Conservation (phyloP, 768 basidiomycete genomes). For the Hortiboletus campestris region DNA sequence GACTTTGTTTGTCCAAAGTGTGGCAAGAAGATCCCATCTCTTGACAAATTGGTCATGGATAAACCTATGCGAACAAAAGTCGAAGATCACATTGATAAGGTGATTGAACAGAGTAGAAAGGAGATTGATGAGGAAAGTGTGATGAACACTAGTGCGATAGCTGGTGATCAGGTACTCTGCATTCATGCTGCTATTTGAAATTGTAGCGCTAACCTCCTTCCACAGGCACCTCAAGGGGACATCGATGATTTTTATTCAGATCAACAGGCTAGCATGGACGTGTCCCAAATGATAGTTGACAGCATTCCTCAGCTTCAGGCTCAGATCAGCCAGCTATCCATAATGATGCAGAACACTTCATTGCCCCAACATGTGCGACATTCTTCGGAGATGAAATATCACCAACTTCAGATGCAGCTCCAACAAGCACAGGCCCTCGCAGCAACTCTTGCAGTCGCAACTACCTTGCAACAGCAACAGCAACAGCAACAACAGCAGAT, state of each 20-base stretch:
- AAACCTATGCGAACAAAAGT: conserved; percentile 77
- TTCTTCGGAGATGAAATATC: conserved; percentile 80
- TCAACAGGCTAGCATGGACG: conserved; percentile 68
- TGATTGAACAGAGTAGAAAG: conserved; percentile 73
- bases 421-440: conserved; percentile 75
- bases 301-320: conserved; percentile 82
- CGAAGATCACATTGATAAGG: conserved; percentile 76
- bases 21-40: conserved; percentile 78
- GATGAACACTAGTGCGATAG: conserved; percentile 17
- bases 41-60: conserved; percentile 85
- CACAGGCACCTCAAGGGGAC: conserved; percentile 27
- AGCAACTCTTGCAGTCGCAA: conserved; percentile 59
- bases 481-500: conserved; percentile 42
- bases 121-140: conserved; percentile 50
- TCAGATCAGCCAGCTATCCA: conserved; percentile 75
- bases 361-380: conserved; percentile 72
- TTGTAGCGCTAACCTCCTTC: conserved; percentile 2
- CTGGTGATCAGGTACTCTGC: conserved; percentile 36
- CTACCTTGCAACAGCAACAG: conserved; percentile 45
- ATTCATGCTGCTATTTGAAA: neutral
- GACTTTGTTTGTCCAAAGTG: conserved; percentile 95
- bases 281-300: conserved; percentile 69
- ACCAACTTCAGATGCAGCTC: conserved; percentile 75
- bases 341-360: conserved; percentile 76
- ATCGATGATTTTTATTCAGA: conserved; percentile 73